These are phyloP conservation scores for Pseudogymnoascus sp. DNA, from an alignment of 2,329 filamentous ascomycete species.

Conservation along the genomic window DNA sequence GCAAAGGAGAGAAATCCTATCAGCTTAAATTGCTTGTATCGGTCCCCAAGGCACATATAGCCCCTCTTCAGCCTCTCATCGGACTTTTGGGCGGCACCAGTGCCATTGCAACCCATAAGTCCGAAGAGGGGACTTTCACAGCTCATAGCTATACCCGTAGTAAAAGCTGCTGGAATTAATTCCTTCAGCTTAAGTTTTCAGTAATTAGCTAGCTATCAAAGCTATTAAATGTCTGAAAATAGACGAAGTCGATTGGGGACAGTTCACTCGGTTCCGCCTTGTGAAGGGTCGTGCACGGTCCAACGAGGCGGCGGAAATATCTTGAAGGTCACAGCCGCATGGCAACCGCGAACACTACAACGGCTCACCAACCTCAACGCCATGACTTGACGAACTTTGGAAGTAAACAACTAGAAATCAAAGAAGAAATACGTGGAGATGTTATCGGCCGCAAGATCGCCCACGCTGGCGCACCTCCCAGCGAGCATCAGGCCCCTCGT, in stretches of 20 bases:
- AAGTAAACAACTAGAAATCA: not conserved
- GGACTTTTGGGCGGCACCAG: not conserved
- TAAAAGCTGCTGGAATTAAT: not conserved
- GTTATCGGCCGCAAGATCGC: slow-evolving; percentile 18
- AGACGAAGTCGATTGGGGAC: not conserved
- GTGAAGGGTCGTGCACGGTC: not conserved
- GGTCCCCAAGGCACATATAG: not conserved
- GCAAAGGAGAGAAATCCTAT: not conserved
- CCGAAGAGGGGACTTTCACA: not conserved
- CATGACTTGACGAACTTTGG: slow-evolving; percentile 3
- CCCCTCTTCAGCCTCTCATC: not conserved
- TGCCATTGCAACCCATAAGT: not conserved
- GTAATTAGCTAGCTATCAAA: not conserved
- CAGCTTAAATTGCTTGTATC: not conserved
- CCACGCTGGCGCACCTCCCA: slow-evolving; percentile 31
- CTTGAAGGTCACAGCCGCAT: slow-evolving; percentile 2
- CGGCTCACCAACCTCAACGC: not conserved
- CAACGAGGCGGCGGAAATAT: slow-evolving; percentile 6
- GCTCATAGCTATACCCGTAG: not conserved
- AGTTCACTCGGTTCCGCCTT: not conserved
- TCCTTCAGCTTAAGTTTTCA: not conserved
- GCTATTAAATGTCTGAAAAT: not conserved
- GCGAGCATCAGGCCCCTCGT: slow-evolving; percentile 31
- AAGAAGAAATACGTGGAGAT: slow-evolving; percentile 12
- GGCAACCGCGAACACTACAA: not conserved